Conservation (phyloP, 1,284 basidiomycete genomes). For the Cutaneotrichosporon curvatum region DNA sequence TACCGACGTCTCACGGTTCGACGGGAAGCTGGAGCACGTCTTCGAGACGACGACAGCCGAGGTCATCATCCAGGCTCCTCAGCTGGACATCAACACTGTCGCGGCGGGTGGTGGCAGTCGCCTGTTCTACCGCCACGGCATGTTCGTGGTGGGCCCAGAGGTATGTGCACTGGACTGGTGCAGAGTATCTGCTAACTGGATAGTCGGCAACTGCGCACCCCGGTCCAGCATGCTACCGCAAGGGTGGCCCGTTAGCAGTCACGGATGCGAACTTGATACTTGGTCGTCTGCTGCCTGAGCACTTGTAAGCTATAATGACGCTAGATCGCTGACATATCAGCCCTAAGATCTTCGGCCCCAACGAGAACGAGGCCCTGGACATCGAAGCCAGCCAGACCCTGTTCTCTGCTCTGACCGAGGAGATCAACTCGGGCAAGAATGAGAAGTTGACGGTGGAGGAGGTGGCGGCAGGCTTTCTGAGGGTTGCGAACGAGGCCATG, state of each 20-base stretch:
- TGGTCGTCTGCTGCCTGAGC: constrained; percentile 48
- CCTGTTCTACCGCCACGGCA: constrained; percentile 38
- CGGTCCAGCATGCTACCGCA: constrained; percentile 34
- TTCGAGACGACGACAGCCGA: constrained; percentile 72
- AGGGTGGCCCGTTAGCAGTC: constrained; percentile 38
- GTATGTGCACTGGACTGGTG: neutral
- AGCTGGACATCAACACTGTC: constrained; percentile 45
- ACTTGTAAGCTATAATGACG: constrained; percentile 32
- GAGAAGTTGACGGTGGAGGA: constrained; percentile 28
- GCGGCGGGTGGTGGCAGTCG: constrained; percentile 43
- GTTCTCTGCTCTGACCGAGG: constrained; percentile 44
- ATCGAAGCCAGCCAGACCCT: constrained; percentile 35
- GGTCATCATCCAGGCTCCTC: constrained; percentile 63
- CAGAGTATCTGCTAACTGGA: neutral
- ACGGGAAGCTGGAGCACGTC: constrained; percentile 31
- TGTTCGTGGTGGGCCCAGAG: constrained; percentile 22
- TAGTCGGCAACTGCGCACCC: constrained; percentile 50
- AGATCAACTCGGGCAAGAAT: constrained; percentile 44
- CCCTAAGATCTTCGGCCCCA: constrained; percentile 47
- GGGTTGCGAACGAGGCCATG: constrained; percentile 41
- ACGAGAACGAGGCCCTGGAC: constrained; percentile 50
- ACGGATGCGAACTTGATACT: constrained; percentile 45
- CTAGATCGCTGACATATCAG: constrained; percentile 5
- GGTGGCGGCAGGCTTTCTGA: constrained; percentile 31
- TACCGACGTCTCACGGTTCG: constrained; percentile 50